Base-by-base conservation (phyloP, 148 eudicot species). In the Oxyria digyna region DNA sequence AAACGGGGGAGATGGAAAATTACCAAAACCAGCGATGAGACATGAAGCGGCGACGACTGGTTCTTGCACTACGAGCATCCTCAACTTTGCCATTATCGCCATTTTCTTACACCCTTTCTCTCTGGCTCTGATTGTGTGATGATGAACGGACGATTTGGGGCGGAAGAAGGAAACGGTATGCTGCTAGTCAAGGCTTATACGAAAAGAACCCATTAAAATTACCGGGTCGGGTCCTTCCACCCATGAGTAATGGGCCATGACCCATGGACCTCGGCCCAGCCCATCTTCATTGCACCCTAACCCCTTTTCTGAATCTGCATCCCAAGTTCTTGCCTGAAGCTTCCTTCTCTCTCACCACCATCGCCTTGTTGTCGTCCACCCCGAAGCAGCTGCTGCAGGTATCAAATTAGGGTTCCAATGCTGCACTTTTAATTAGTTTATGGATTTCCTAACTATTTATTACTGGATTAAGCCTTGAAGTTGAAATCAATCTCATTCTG, bases 1-100 rank as follows among this genome's bases (percentile, higher is more conserved):
- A 52, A 24, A 23, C 42, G 38, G 33, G 20, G 20, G 67, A 59
- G 73, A 7, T 29, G 38, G 29, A 38, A 38, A 8, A 5, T 59
- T 59, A 92, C 98, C 98, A 32, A 92, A 68, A 38, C 96, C 96
- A 41, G 83, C 96, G 63, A 92, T 89, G 67, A 92, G 86, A 72
- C 91, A 87, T 57, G 98, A 89, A 43, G 98, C 94, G 13, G 91
- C 85, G 23, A 92, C 91, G 27, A 92, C 84, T 4, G 98, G 98
- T 77, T 92, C 91, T 82, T 89, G 85, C 3, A 38, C 98, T 31
- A 89, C 88, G 77, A 92, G 83, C 85, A 87, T 86, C 77, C 24
- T 86, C 55, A 92, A 75, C 77, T 76, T 87, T 72, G 76, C 82
- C 97, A 91, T 91, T 42, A 85, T 89, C 62, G 85, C 72, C 97